Evolutionary conservation across 2,329 filamentous ascomycete species (phyloP), one percentile per base, ranked within the genome.

Genomic region (Atkinsonella texensis): DNA sequence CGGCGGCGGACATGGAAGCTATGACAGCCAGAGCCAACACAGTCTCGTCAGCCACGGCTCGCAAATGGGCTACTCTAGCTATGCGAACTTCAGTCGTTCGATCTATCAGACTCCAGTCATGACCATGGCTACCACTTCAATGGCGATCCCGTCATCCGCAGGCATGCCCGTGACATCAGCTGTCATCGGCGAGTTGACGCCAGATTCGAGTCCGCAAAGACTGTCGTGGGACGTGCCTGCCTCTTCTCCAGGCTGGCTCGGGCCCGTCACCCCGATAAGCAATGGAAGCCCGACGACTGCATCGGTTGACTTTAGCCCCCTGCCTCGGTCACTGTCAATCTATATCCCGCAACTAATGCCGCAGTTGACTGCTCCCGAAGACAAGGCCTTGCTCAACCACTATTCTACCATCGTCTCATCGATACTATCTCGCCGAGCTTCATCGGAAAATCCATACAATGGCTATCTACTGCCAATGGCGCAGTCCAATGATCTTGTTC

Each of bases 371-470:
- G 58, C 59, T 7, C 55, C 62, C 2, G 55, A 63, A 43, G 65
- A 67, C 50, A 63, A 59, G 48, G 63, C 63, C 17, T 54, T 67
- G 1, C 57, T 67, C 42, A 67, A 67, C 51, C 65, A 67, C 52
- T 67, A 65, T 45, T 60, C 61, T 0, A 63, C 60, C 20, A 65
- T 67, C 11, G 65, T 67, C 13, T 62, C 64, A 0, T 59, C 62
- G 2, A 59, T 67, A 6, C 59, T 67, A 2, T 67, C 64, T 1
- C 58, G 64, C n/a, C 59, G 60, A 9, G 55, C 57, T n/a, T 58
- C 60, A 0, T 32, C 52, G 0, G 54, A 55, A 9, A 67, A 67
- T 42, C 65, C 65, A 0, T 67, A 66, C 41, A 61, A 65, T 20
- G 57, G 57, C 43, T 62, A 65, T 41, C 56, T 67, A 3, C 53